These are phyloP conservation scores for Przewalskia tangutica DNA, from an alignment of 257 asterid species.

Conservation along the genomic window DNA sequence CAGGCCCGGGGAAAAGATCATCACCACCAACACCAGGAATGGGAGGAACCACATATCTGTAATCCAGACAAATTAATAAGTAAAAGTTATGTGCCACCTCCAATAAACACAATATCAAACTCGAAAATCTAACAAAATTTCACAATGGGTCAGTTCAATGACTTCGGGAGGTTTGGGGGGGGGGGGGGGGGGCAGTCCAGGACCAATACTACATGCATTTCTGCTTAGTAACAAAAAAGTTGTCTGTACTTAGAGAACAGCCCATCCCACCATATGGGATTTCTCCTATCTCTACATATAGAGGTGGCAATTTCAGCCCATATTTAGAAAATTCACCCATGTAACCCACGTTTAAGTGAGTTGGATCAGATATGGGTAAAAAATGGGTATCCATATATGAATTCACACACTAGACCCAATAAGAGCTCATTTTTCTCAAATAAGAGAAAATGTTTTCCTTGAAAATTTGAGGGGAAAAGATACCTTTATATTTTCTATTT, in stretches of 20 bases:
- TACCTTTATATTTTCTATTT: too few relatives aligned
- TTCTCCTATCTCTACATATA: background rate
- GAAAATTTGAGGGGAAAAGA: too few relatives aligned
- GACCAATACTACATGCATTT: background rate
- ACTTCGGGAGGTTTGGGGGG: background rate
- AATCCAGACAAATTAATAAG: background rate
- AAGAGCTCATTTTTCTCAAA: too few relatives aligned
- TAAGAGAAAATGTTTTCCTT: too few relatives aligned
- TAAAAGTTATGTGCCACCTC: background rate
- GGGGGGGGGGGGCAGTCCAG: background rate
- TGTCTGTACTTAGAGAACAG: background rate
- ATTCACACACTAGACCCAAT: too few relatives aligned
- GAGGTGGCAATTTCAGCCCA: too few relatives aligned
- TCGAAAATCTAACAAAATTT: background rate
- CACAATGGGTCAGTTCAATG: background rate
- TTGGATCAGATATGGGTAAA: too few relatives aligned
- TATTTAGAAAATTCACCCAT: too few relatives aligned
- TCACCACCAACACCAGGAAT: constrained; percentile 33
- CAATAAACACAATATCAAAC: background rate
- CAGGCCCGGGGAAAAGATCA: constrained; percentile 62
- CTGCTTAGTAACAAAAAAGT: background rate
- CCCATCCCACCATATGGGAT: background rate
- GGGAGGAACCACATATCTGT: constrained; percentile 49
- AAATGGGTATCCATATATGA: too few relatives aligned
- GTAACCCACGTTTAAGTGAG: too few relatives aligned